phyloP scores from a whole-genome alignment of 768 basidiomycete genomes.

The Pleurotus eryngii region DNA sequence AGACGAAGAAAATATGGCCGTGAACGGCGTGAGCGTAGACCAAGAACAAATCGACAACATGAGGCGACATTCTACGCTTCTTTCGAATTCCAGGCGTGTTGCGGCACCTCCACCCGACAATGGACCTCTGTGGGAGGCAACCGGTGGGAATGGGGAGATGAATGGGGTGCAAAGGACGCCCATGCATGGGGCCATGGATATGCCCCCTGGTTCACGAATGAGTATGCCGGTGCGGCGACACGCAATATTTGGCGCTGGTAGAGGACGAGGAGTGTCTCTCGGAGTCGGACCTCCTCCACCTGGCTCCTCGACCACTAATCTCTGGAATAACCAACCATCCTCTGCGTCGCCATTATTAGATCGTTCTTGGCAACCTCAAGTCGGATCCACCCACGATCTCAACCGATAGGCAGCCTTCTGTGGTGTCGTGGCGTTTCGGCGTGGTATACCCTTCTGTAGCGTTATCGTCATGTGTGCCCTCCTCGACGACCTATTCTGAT shows the following conservation, averaged over 20 bases:
- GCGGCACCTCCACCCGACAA: slow-evolving; percentile 20
- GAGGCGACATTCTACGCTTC: slow-evolving; percentile 29
- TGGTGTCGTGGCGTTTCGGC: slow-evolving; percentile 4
- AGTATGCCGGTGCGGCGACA: slow-evolving; percentile 52
- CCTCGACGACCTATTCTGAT: too few species aligned
- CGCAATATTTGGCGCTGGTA: slow-evolving; percentile 51
- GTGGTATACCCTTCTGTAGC: slow-evolving; percentile 9
- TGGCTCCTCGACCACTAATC: slow-evolving; percentile 24
- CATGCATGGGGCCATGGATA: slow-evolving; percentile 47
- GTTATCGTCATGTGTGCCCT: slow-evolving; percentile 4
- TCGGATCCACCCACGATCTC: slow-evolving; percentile 35
- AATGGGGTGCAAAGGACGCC: slow-evolving; percentile 26
- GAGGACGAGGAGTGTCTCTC: slow-evolving; percentile 26
- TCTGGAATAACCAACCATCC: slow-evolving; percentile 38
- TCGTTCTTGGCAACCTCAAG: slow-evolving; percentile 41
- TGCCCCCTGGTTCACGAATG: slow-evolving; percentile 49
- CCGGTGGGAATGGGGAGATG: slow-evolving; percentile 20
- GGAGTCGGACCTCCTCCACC: slow-evolving; percentile 28
- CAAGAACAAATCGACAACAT: slow-evolving; percentile 42
- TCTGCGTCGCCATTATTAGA: slow-evolving; percentile 41
- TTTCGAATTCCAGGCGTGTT: slow-evolving; percentile 29
- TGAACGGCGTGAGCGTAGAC: slow-evolving; percentile 51
- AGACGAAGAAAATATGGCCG: slow-evolving; percentile 50
- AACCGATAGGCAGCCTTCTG: slow-evolving; percentile 26
- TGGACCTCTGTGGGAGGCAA: slow-evolving; percentile 8